Conservation (phyloP, 2,329 filamentous ascomycete species). For the Dactylellina cionopaga region DNA sequence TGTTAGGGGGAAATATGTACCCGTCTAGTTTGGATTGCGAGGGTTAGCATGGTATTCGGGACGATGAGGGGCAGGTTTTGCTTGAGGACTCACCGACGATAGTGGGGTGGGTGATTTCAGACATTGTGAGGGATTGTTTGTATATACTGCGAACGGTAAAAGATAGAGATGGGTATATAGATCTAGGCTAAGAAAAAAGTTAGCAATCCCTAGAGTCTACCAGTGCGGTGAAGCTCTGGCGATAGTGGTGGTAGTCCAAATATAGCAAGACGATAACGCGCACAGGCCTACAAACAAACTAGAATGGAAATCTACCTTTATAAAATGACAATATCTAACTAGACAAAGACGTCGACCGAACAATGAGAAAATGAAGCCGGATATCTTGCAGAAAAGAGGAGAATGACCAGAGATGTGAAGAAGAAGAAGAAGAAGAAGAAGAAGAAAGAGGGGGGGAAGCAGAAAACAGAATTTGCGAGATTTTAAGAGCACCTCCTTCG, state of each 20-base stretch:
- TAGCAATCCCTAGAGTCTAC: neutral
- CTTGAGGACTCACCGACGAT: slow-evolving; percentile 36
- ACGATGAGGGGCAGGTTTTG: neutral
- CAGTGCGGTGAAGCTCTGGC: neutral
- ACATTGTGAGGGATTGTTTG: slow-evolving; percentile 32
- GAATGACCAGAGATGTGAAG: neutral
- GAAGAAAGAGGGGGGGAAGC: neutral
- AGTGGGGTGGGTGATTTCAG: slow-evolving; percentile 51
- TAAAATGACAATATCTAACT: slow-evolving; percentile 13
- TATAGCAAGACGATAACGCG: neutral
- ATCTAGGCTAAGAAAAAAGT: slow-evolving; percentile 13
- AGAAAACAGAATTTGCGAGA: slow-evolving; percentile 25
- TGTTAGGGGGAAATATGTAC: slow-evolving; percentile 8
- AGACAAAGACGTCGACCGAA: slow-evolving; percentile 8
- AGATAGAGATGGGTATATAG: slow-evolving; percentile 13
- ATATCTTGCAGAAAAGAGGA: slow-evolving; percentile 7
- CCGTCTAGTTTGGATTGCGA: slow-evolving; percentile 13
- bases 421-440: slow-evolving; percentile 5
- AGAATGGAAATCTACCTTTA: slow-evolving; percentile 23
- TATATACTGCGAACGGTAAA: slow-evolving; percentile 1
- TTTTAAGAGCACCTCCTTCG: too few relatives aligned
- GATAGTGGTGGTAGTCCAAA: neutral
- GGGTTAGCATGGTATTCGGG: neutral
- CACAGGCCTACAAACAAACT: neutral
- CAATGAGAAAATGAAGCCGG: slow-evolving; percentile 12